Conservation (phyloP, 768 basidiomycete species). For the Ramaria rubella region DNA sequence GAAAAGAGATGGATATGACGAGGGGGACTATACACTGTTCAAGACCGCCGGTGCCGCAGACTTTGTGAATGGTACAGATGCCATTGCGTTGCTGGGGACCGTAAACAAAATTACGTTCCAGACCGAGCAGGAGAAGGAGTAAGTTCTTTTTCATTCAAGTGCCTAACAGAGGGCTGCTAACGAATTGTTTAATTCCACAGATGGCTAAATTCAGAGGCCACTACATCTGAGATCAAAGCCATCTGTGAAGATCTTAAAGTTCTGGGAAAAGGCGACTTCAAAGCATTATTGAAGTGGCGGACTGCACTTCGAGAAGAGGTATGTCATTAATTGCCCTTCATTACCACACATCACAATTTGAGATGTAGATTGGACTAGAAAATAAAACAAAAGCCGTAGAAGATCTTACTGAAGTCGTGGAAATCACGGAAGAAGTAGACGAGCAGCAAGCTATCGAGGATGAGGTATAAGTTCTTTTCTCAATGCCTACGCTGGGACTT, state of each 20-base stretch:
- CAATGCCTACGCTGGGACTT: background rate
- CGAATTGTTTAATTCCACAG: conserved; percentile 29
- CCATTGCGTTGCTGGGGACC: conserved; percentile 70
- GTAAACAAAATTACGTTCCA: conserved; percentile 72
- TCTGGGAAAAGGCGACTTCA: conserved; percentile 96
- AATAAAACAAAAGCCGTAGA: conserved; percentile 65
- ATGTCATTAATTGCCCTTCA: background rate
- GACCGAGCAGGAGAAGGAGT: conserved; percentile 83
- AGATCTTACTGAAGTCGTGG: conserved; percentile 67
- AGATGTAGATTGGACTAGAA: conserved; percentile 73
- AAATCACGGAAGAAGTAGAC: conserved; percentile 62
- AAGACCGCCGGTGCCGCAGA: conserved; percentile 60
- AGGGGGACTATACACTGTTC: conserved; percentile 89
- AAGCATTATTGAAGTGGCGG: conserved; percentile 87
- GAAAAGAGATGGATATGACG: conserved; percentile 89
- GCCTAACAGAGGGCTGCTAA: conserved; percentile 7
- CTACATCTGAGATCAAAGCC: conserved; percentile 71
- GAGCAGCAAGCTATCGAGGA: conserved; percentile 86
- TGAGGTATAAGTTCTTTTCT: conserved; percentile 50
- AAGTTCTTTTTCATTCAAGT: conserved; percentile 19
- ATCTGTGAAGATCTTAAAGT: conserved; percentile 93
- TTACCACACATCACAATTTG: conserved; percentile 8
- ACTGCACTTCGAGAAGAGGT: conserved; percentile 84
- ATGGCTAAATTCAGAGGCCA: conserved; percentile 68
- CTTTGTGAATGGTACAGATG: conserved; percentile 66